Evolutionary conservation across 2,329 filamentous ascomycete species (phyloP).

Genomic region (Sarocladiaceae sp.): DNA sequence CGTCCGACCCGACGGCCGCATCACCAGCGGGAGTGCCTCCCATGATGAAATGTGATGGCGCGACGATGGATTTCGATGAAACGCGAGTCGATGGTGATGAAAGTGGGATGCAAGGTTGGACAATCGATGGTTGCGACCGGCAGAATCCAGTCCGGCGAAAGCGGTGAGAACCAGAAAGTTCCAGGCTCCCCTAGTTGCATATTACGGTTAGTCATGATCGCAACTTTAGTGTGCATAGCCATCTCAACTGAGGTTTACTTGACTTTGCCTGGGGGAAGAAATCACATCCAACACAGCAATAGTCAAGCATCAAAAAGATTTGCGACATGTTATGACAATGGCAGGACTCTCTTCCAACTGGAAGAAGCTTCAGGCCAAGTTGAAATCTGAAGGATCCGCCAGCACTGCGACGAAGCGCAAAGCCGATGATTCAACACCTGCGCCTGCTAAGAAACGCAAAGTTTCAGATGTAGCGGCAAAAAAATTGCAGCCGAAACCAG

Average conservation of each 20-base stretch:
- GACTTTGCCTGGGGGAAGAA: too few species aligned
- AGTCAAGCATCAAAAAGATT: not conserved
- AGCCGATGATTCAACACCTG: constrained; percentile 22
- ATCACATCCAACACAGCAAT: not conserved
- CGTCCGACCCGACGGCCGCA: constrained; percentile 49
- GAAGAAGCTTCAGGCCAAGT: constrained; percentile 66
- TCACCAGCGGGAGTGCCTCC: constrained; percentile 44
- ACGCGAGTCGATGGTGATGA: constrained; percentile 7
- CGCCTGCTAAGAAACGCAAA: constrained; percentile 22
- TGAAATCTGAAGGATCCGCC: constrained; percentile 40
- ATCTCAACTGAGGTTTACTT: too few species aligned
- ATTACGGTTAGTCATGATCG: too few species aligned
- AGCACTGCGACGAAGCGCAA: constrained; percentile 37
- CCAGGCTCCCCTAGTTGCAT: too few species aligned
- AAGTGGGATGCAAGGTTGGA: constrained; percentile 6
- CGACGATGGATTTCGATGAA: constrained; percentile 11
- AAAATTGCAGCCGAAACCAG: constrained; percentile 12
- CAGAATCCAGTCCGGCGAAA: constrained; percentile 1
- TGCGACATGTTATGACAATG: constrained; percentile 19
- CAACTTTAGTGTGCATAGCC: too few species aligned
- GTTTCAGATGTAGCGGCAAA: constrained; percentile 13
- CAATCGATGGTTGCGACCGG: too few species aligned
- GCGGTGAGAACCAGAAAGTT: constrained; percentile 1
- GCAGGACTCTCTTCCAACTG: constrained; percentile 61
- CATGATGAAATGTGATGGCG: constrained; percentile 37